Percentiles rank a stretch among this genome's conserved stretches.
Conservation (phyloP, 1,284 basidiomycete species). For the Rhodofomes roseus region DNA sequence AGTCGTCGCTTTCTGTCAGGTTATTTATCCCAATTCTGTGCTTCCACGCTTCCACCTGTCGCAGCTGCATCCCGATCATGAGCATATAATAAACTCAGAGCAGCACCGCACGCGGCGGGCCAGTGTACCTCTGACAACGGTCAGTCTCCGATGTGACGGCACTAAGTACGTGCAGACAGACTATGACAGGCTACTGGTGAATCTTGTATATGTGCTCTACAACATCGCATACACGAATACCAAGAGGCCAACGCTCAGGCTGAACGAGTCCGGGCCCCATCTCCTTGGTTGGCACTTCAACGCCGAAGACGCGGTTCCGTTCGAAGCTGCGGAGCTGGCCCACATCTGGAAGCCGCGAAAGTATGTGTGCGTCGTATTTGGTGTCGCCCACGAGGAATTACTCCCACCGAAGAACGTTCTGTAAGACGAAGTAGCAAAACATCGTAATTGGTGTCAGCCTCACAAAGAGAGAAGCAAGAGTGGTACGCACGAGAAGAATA, state of each 20-base stretch:
- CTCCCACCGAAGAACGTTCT: conserved; percentile 75
- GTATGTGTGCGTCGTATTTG: conserved; percentile 58
- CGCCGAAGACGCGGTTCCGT: conserved; percentile 13
- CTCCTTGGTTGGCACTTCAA: neutral
- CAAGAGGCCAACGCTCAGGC: neutral
- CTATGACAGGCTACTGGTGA: no score
- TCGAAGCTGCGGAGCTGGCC: conserved; percentile 26
- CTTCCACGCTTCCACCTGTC: no score
- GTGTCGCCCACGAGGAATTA: conserved; percentile 63
- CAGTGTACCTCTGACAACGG: no score
- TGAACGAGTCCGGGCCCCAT: neutral
- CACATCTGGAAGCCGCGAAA: conserved; percentile 57
- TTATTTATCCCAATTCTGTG: no score
- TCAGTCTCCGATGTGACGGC: no score
- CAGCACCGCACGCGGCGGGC: no score
- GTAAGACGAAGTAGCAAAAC: neutral
- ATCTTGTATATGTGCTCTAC: no score
- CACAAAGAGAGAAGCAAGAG: neutral
- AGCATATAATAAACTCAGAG: no score
- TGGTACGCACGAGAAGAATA: conserved; percentile 33
- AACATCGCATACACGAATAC: neutral
- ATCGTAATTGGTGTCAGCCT: neutral
- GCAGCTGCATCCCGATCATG: no score
- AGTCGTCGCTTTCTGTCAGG: no score
- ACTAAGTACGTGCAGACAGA: no score